Base-by-base conservation (phyloP, 2,329 filamentous ascomycete species). In the Arthroderma sp. region DNA sequence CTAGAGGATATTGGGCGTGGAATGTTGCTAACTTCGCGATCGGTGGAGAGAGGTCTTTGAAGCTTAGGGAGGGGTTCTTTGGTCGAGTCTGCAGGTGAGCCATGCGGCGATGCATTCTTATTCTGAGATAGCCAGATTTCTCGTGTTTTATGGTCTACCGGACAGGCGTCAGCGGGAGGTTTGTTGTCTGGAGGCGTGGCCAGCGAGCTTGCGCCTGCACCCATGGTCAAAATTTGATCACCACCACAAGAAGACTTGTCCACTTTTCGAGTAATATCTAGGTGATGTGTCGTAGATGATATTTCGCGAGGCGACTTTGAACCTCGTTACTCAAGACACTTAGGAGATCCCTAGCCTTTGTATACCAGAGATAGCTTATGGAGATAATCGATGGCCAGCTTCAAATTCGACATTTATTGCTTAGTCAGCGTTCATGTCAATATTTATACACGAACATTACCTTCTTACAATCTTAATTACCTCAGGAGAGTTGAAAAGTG, bases 61-160 rank as follows among this genome's bases (percentile, higher is more conserved):
- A 58, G 63, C 62, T 64, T 73, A 43, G 41, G 60, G 58, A 41
- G 62, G 52, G 37, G 61, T 57, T 39, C 33, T 58, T 56, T 58
- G 58, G 63, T 31, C 61, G 37, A 61, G 63, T 66, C 51, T 58
- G 63, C 61, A 54, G 66, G 63, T 19, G 65, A 63, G 56, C 66
- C 69, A 62, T 69, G 71, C 56, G 65, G 72, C 62, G 61, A 71
- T 63, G 66, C 73, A 59, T 62, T 73, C 54, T 64, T 69, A 60
- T 85, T 83, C 67, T 88, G 83, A 58, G 80, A 77, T 38, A 97
- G 80, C 91, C 91, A 98, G 65, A 86, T 83, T 66, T 90, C 86
- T 66, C 93, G 86, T 55, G 89, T 86, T 66, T 88, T 87, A 74
- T 91, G 87, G 74, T 97, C 91, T 66, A 97, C 89, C 4, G 93